phyloP scores from a whole-genome alignment of 495 filamentous ascomycete species.

The Podospora tetraspora region DNA sequence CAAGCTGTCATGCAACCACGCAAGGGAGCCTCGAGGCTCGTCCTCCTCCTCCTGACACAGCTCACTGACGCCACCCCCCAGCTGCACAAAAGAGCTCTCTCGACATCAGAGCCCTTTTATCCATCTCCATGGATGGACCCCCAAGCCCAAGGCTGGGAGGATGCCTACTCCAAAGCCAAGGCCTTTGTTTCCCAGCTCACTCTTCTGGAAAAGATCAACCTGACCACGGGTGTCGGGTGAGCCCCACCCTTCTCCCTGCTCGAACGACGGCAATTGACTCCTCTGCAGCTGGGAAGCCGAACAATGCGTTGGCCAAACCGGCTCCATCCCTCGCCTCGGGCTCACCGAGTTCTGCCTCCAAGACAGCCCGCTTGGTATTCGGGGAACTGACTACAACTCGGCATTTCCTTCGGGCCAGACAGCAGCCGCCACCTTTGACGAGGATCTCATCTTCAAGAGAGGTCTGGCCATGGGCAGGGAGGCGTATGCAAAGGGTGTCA shows the following conservation, averaged over 20 bases:
- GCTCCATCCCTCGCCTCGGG: conserved; percentile 67
- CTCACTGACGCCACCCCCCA: conserved; percentile 25
- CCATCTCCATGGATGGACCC: conserved; percentile 78
- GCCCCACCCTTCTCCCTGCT: conserved; percentile 15
- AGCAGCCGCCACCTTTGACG: conserved; percentile 72
- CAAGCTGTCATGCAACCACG: conserved; percentile 23
- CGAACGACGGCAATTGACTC: conserved; percentile 18
- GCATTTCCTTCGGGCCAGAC: conserved; percentile 80
- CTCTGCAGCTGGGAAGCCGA: conserved; percentile 62
- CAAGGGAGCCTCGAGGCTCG: conserved; percentile 19
- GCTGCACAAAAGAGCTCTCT: conserved; percentile 26
- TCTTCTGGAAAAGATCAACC: conserved; percentile 83
- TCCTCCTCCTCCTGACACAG: conserved; percentile 2
- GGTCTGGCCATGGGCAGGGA: conserved; percentile 77
- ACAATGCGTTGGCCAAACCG: conserved; percentile 74
- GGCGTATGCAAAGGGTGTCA: conserved; percentile 75
- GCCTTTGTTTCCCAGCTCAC: conserved; percentile 80
- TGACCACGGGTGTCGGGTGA: conserved; percentile 81
- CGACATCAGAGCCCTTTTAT: conserved; percentile 57
- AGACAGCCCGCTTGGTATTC: conserved; percentile 82
- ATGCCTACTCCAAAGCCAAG: conserved; percentile 70
- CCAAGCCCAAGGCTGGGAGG: conserved; percentile 66
- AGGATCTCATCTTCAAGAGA: conserved; percentile 63
- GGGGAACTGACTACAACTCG: conserved; percentile 68
- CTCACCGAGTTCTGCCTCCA: conserved; percentile 82